Percentiles rank a stretch among this genome's conserved stretches.
phyloP scores from a whole-genome alignment of 768 basidiomycete species.

The Mycena galericulata region DNA sequence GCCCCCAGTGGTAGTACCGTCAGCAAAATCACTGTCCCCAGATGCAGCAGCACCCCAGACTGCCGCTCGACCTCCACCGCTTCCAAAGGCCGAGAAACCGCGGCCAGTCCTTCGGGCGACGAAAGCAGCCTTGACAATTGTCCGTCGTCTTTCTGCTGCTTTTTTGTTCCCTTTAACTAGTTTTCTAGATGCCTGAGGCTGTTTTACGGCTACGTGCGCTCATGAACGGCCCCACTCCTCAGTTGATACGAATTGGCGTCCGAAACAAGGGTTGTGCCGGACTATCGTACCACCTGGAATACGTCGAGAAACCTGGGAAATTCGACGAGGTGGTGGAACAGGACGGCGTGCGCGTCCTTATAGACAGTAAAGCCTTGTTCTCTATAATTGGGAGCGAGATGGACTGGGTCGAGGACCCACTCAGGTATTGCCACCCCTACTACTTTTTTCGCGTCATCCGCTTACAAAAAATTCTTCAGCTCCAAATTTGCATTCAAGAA shows the following conservation, averaged over 20 bases:
- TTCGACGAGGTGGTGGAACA: constrained; percentile 98
- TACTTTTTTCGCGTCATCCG: neutral
- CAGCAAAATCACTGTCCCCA: constrained; percentile 58
- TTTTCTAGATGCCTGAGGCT: constrained; percentile 79
- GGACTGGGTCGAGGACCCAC: constrained; percentile 95
- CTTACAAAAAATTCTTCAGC: constrained; percentile 49
- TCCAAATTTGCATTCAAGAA: constrained; percentile 89
- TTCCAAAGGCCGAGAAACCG: constrained; percentile 72
- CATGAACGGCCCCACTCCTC: constrained; percentile 85
- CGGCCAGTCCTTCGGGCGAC: constrained; percentile 75
- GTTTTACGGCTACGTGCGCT: constrained; percentile 79
- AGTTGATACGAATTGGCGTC: constrained; percentile 94
- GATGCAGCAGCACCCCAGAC: constrained; percentile 79
- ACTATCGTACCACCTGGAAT: constrained; percentile 90
- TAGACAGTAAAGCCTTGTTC: constrained; percentile 97
- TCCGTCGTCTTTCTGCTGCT: constrained; percentile 49
- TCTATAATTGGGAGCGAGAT: constrained; percentile 99
- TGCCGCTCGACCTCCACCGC: constrained; percentile 77
- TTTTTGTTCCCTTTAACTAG: constrained; percentile 8
- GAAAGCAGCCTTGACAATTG: constrained; percentile 84
- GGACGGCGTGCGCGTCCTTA: constrained; percentile 92
- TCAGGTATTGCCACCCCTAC: constrained; percentile 70
- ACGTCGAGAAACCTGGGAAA: constrained; percentile 88
- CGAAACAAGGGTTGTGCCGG: constrained; percentile 98
- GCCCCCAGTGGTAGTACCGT: constrained; percentile 65